phyloP scores from a whole-genome alignment of 495 filamentous ascomycete genomes.

The Aspergillus wentii region DNA sequence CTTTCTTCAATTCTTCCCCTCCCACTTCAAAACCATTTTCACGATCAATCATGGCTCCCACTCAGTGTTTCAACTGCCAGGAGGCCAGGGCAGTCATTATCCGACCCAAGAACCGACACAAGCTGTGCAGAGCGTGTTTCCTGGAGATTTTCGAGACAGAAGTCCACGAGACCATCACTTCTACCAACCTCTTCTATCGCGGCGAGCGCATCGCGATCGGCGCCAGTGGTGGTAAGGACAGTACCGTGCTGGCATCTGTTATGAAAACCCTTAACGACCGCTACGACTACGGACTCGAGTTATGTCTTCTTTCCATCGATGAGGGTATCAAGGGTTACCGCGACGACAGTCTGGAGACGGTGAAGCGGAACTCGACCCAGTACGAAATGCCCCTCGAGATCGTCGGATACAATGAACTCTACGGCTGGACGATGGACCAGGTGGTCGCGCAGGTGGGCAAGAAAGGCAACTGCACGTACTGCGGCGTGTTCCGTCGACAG shows the following conservation, averaged over 20 bases:
- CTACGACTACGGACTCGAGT: constrained; percentile 77
- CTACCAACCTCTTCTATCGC: constrained; percentile 68
- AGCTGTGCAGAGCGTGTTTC: constrained; percentile 88
- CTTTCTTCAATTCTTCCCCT: neutral
- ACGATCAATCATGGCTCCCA: constrained; percentile 45
- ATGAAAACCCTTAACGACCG: constrained; percentile 92
- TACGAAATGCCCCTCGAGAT: constrained; percentile 89
- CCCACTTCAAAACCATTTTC: neutral
- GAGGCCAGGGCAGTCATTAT: constrained; percentile 78
- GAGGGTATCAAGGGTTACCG: constrained; percentile 96
- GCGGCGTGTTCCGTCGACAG: constrained; percentile 92
- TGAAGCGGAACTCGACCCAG: constrained; percentile 87
- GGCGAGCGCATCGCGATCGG: constrained; percentile 93
- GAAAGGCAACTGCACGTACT: constrained; percentile 99
- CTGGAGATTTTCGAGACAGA: constrained; percentile 83
- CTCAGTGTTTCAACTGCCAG: constrained; percentile 70
- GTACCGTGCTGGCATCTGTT: constrained; percentile 90
- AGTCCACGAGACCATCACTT: constrained; percentile 85
- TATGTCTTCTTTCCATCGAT: constrained; percentile 87
- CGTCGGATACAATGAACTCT: constrained; percentile 88
- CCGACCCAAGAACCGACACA: constrained; percentile 87
- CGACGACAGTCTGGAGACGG: constrained; percentile 91
- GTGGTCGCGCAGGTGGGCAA: constrained; percentile 94
- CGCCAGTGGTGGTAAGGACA: constrained; percentile 96
- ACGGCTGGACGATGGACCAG: constrained; percentile 99